Percentiles rank a stretch among this genome's conserved stretches.
phyloP scores from a whole-genome alignment of 352 stramenopile species.

The Phytopythium montanum region DNA sequence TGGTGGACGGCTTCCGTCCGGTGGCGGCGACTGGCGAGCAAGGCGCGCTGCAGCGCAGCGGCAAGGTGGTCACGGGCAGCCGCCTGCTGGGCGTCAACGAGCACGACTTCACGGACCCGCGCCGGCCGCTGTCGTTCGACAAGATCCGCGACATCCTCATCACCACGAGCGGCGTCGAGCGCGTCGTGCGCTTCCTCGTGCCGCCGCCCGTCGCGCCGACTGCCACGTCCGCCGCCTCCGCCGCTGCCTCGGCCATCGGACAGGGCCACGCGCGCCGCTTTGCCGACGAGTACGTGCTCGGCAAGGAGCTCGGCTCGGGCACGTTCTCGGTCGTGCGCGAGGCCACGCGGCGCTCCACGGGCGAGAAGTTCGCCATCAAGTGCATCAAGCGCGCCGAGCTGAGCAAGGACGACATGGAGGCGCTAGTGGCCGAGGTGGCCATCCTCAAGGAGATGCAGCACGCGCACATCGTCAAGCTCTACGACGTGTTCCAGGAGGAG shows the following conservation, averaged over 20 bases:
- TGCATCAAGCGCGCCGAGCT: constrained; percentile 85
- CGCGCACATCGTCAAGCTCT: constrained; percentile 86
- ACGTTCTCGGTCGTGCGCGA: constrained; percentile 73
- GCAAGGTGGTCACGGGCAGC: constrained; percentile 31
- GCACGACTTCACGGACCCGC: constrained; percentile 50
- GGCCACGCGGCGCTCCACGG: constrained; percentile 44
- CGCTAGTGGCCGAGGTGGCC: constrained; percentile 73
- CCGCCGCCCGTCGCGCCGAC: constrained; percentile 35
- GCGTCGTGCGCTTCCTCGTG: constrained; percentile 63
- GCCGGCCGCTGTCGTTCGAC: constrained; percentile 43
- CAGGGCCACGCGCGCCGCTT: constrained; percentile 33
- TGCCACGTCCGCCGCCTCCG: constrained; percentile 15
- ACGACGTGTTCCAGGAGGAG: constrained; percentile 89
- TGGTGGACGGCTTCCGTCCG: constrained; percentile 78
- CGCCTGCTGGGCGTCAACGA: constrained; percentile 70
- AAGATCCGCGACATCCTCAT: constrained; percentile 72
- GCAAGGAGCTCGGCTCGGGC: constrained; percentile 60
- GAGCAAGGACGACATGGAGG: constrained; percentile 59
- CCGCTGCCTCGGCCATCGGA: constrained; percentile 26
- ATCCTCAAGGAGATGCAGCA: constrained; percentile 86
- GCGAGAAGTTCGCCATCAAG: constrained; percentile 68
- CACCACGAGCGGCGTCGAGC: constrained; percentile 47
- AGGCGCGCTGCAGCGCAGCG: constrained; percentile 42
- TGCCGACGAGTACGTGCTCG: constrained; percentile 61
- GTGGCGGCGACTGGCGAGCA: constrained; percentile 31